Evolutionary conservation across 352 stramenopile species (phyloP).

Genomic region (Pythium aristosporum): DNA sequence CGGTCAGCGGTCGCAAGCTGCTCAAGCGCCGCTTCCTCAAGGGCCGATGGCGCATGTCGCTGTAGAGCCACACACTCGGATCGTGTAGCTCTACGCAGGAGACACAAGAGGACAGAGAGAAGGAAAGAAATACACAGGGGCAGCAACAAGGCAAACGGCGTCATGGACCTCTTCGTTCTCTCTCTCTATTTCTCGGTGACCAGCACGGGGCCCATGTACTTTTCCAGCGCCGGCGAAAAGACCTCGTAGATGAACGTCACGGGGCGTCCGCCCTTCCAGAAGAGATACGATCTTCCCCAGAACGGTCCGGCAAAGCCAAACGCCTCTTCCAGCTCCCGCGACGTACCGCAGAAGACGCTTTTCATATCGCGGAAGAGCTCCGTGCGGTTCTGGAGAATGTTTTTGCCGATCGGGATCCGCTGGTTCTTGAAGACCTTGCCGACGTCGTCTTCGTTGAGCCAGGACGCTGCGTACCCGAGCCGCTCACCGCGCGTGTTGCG

Average conservation of each 20-base stretch:
- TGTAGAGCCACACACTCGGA: conserved; percentile 37
- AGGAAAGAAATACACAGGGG: neutral
- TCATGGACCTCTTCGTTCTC: neutral
- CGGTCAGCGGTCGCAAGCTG: conserved; percentile 74
- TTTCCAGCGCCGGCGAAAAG: conserved; percentile 73
- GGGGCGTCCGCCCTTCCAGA: conserved; percentile 76
- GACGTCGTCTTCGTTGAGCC: conserved; percentile 66
- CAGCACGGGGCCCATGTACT: conserved; percentile 79
- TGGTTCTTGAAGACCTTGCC: conserved; percentile 78
- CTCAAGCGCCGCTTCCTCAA: conserved; percentile 83
- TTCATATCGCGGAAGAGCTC: conserved; percentile 88
- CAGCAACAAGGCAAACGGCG: neutral
- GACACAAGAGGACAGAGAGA: neutral
- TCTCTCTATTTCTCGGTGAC: conserved; percentile 11
- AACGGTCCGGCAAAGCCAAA: conserved; percentile 73
- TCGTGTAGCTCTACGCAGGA: conserved; percentile 25
- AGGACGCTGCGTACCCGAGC: conserved; percentile 80
- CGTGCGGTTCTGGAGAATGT: conserved; percentile 79
- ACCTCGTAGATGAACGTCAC: conserved; percentile 90
- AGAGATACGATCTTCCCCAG: conserved; percentile 85
- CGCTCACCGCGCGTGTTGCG: conserved; percentile 70
- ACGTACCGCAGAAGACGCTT: conserved; percentile 70
- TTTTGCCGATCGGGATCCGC: conserved; percentile 79
- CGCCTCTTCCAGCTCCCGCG: conserved; percentile 46
- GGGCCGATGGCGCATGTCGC: conserved; percentile 81